phyloP scores from a whole-genome alignment of 192 early-diverging fungal species.

The Coemansia sp. region DNA sequence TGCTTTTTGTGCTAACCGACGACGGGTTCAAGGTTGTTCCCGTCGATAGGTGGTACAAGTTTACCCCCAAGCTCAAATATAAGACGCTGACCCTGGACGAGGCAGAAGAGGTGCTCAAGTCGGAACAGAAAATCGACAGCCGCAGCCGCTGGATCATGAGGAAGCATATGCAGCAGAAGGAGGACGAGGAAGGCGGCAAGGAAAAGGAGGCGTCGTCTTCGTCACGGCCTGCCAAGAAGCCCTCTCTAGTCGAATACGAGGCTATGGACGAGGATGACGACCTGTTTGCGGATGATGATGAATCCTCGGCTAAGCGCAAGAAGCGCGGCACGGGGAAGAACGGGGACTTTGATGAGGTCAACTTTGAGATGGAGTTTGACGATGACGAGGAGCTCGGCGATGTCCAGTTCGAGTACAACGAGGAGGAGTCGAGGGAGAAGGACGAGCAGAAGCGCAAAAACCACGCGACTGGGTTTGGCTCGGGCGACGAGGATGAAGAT shows the following conservation, averaged over 20 bases:
- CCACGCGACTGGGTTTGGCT: conserved; percentile 16
- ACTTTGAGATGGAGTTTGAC: conserved; percentile 79
- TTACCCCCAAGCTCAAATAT: conserved; percentile 66
- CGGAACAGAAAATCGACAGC: conserved; percentile 29
- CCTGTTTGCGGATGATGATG: conserved; percentile 48
- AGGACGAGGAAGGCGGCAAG: conserved; percentile 10
- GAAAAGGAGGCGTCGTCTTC: conserved; percentile 31
- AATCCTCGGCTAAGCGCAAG: conserved; percentile 14
- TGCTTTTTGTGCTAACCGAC: conserved; percentile 72
- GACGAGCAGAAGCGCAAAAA: conserved; percentile 49
- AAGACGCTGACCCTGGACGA: conserved; percentile 68
- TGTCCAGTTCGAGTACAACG: conserved; percentile 65
- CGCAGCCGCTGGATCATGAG: conserved; percentile 51
- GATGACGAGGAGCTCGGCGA: conserved; percentile 76
- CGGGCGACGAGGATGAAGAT: conserved; percentile 44
- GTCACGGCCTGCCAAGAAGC: background rate
- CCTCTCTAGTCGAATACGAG: conserved; percentile 53
- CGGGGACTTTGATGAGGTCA: conserved; percentile 68
- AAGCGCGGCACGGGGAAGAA: conserved; percentile 41
- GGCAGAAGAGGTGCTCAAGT: conserved; percentile 70
- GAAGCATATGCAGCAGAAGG: conserved; percentile 57
- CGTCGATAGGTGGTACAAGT: conserved; percentile 75
- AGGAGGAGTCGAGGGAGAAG: conserved; percentile 63
- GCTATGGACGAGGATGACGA: conserved; percentile 51
- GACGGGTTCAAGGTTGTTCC: conserved; percentile 77